phyloP scores from a whole-genome alignment of 352 stramenopile genomes.

The Pythium rishiriense region DNA sequence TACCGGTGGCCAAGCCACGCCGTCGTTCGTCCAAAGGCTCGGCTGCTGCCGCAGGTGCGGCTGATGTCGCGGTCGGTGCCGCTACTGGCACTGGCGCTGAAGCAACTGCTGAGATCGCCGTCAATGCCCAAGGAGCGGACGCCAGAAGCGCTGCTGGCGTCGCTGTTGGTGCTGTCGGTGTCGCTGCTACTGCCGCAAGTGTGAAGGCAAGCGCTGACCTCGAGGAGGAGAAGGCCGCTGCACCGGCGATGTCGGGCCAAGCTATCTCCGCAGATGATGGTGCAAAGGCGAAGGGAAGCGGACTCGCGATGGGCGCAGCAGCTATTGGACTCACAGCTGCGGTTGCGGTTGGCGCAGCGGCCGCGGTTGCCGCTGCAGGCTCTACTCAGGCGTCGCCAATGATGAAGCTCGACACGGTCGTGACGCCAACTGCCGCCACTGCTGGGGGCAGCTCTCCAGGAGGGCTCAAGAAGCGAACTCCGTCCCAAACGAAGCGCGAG shows the following conservation, averaged over 20 bases:
- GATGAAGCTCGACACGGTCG: conserved; percentile 18
- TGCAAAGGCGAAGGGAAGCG: not conserved
- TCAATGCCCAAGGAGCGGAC: no score
- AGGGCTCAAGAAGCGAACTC: conserved; percentile 14
- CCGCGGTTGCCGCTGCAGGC: not conserved
- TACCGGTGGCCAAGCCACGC: conserved; percentile 6
- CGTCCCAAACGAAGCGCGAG: conserved; percentile 17
- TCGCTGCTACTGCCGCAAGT: not conserved
- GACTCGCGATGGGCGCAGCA: conserved; percentile 4
- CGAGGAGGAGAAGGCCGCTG: conserved; percentile 3
- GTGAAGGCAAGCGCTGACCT: not conserved
- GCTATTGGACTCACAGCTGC: conserved; percentile 5
- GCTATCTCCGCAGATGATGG: not conserved
- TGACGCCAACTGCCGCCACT: not conserved
- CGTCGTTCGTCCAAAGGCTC: not conserved
- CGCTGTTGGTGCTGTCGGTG: not conserved
- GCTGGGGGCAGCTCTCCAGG: not conserved
- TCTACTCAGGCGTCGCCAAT: conserved; percentile 1
- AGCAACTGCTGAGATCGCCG: not conserved
- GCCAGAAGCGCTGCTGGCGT: not conserved
- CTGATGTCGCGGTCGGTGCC: not conserved
- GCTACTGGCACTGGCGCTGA: not conserved
- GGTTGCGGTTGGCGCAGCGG: not conserved
- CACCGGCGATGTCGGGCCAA: not conserved
- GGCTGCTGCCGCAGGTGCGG: not conserved